Base-by-base conservation (phyloP, 495 filamentous ascomycete genomes). In the Neurospora sp. region DNA sequence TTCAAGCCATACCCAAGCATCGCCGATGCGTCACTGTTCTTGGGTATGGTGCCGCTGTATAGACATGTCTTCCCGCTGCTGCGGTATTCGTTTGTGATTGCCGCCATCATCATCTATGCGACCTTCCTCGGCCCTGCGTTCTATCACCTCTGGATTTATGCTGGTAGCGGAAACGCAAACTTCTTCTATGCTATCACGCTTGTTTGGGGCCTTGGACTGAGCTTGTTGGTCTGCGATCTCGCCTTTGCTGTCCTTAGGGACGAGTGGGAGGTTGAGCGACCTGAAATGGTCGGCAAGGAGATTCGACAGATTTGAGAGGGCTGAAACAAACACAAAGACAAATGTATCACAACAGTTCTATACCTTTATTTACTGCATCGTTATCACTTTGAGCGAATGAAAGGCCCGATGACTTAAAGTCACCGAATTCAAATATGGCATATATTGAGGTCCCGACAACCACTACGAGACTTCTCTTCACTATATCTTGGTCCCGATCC, bases 181-280 rank as follows among this genome's bases (percentile, higher is more conserved):
- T 99, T 99, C 84, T 99, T 98, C 84, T 99, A 99, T 78, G 96
- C 96, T 77, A 98, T 99, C 79, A 99, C 96, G 5, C 87, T 99
- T 0, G 96, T 98, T 19, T 99, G 96, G 96, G 96, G 93, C 77
- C 83, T 99, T 4, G 96, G 93, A 0, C 85, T 94, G 45, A 94
- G 93, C 1, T 79, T 98, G 38, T 77, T 90, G 43, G 87, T 98
- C 0, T 92, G 90, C 10, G 96, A 99, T 78, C 86, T 90, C 69
- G 83, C 97, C 4, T 99, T 95, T 82, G 93, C 94, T 0, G 92
- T 94, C 8, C 83, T 98, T 59, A 82, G 95, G 71, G 96, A 99
- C 76, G 96, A 99, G 81, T 95, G 93, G 92, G 96, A 99, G 81
- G 88, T 92, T 34, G 93, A 97, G 79, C 83, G 95, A 74, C 94